Evolutionary conservation across 352 stramenopile genomes (phyloP).

Genomic region (Poterioochromonas sp.): DNA sequence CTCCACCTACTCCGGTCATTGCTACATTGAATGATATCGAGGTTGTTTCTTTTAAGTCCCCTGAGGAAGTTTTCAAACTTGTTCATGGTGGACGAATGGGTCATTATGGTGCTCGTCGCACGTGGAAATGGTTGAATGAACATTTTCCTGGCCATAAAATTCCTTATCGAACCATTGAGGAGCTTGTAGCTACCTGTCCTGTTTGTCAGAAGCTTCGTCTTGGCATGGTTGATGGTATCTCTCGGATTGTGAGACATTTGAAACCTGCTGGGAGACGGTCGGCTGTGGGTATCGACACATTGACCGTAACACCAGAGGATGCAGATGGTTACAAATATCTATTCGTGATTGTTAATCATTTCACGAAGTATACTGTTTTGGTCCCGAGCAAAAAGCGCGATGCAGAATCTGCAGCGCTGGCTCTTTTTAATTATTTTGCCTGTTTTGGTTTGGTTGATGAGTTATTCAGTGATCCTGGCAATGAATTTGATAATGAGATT

Average conservation of each 20-base stretch:
- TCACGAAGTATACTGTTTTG: background rate
- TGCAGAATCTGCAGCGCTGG: background rate
- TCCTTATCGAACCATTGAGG: conserved; percentile 5
- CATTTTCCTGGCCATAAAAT: conserved; percentile 29
- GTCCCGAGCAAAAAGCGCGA: background rate
- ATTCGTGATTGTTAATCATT: conserved; percentile 1
- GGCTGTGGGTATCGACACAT: conserved; percentile 6
- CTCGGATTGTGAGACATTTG: background rate
- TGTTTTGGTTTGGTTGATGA: background rate
- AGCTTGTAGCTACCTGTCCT: background rate
- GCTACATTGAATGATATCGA: background rate
- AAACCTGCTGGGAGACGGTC: background rate
- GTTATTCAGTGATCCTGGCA: background rate
- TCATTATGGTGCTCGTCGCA: conserved; percentile 26
- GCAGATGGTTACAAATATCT: background rate
- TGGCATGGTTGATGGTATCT: background rate
- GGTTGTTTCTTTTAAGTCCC: background rate
- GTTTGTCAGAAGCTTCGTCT: conserved; percentile 19
- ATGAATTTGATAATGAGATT: background rate
- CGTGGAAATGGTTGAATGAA: conserved; percentile 10
- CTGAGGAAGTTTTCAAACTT: background rate
- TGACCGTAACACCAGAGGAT: background rate
- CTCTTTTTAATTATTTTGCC: background rate
- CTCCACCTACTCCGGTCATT: background rate
- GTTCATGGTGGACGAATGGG: conserved; percentile 14